Base-by-base conservation (phyloP, 169 alveolate genomes). In the Ichthyophthirius multifiliis region DNA sequence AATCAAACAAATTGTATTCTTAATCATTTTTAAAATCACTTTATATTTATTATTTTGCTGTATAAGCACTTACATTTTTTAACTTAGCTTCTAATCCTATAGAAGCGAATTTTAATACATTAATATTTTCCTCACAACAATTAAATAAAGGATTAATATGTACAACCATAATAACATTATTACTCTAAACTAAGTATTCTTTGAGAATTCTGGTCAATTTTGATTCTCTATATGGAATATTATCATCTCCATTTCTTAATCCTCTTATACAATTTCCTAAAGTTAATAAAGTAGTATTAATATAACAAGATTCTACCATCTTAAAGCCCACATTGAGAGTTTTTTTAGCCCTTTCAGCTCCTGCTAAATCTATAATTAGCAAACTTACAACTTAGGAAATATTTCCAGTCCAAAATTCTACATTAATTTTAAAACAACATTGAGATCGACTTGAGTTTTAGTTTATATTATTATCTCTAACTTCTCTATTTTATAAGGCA, bases 241-340 rank as follows among this genome's bases (percentile, higher is more conserved):
- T 63, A 35, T 76, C 83, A 41, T 62, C 63, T 39, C 45, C 31
- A 18, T 67, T 85, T 65, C 93, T 67, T 48, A 76, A 37, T 5
- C 43, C 18, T 76, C 67, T 76, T 13, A 76, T 32, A 76, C 83
- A 76, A 23, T 76, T 76, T 76, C 83, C 83, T 0, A 76, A 31
- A 35, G 43, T 41, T 20, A 76, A 31, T 9, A 76, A 41, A 5
- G 83, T 48, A 10, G 48, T 62, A 39, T 76, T 76, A 0, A 76
- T 76, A 15, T 76, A 37, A 62, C 83, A 76, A 20, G 83, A 67
- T 7, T 76, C 83, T 27, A 76, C 43, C 23, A 76, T 43, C 30
- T 76, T 48, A 6, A 41, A 62, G 0, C 83, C 98, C 87, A 93
- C 81, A 13, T 67, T 76, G 20, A 39, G 35, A n/a, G 83, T 73